Base-by-base conservation (phyloP, 2,329 filamentous ascomycete species). In the Purpureocillium lavendulum region DNA sequence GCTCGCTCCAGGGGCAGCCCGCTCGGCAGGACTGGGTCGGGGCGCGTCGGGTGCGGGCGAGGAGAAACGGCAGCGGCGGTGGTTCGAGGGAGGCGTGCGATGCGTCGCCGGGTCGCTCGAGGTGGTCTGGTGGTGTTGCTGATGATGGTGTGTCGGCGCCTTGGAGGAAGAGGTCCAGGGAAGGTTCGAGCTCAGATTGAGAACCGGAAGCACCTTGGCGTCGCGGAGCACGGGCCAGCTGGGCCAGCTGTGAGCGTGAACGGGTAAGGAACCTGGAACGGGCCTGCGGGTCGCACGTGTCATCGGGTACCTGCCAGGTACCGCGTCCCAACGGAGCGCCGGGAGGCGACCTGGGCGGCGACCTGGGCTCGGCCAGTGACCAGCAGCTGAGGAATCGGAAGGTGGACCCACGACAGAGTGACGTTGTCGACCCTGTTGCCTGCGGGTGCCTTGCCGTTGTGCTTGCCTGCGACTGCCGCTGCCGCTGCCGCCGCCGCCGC, bases 151-250 rank as follows among this genome's bases (percentile, higher is more conserved):
- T 38, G 32, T 33, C 33, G 38, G 40, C 34, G 33, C 21, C 26
- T 53, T 49, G 54, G 51, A 49, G 21, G 21, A 26, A 26, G 21
- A 26, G 21, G 21, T 26, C 6, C 21, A 26, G 21, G 21, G 48
- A 55, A 59, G 51, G 54, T 51, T 56, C 48, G 53, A 57, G 55
- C 54, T 56, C 52, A 52, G 49, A 52, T 40, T 45, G 45, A 42
- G 46, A 48, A 51, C 51, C 49, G 46, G 49, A n/a, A 40, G 41
- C 36, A 39, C 36, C 39, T 34, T 43, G 41, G 45, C 43, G 45
- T 36, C 48, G 44, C 44, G 43, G 43, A 45, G 39, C 36, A 47
- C 38, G 21, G 40, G 37, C 37, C 34, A 36, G 41, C 38, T 17
- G n/a, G 18, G 39, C 16, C 44, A 44, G 30, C 10, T 36, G 31